These are phyloP conservation scores for Cytospora mali DNA, from an alignment of 2,329 filamentous ascomycete genomes.

Conservation along the genomic window DNA sequence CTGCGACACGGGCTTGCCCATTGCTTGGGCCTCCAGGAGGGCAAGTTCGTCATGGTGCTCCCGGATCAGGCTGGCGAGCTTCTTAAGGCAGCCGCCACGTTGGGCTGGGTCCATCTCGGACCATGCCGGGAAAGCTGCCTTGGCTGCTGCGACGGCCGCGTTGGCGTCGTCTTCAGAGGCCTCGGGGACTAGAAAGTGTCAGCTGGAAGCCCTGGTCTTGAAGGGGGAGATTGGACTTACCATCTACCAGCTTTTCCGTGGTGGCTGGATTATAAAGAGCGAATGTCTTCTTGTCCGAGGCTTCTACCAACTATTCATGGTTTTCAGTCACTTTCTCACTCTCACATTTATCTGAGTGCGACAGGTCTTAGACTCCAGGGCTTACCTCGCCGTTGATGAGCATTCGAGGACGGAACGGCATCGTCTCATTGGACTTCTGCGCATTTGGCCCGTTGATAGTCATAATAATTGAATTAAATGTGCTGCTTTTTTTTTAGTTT, in stretches of 20 bases:
- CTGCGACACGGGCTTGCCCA: constrained; percentile 45
- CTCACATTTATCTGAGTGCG: too few species aligned
- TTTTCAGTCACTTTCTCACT: neutral
- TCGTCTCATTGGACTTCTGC: neutral
- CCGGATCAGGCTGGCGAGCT: constrained; percentile 48
- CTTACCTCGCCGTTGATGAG: constrained; percentile 50
- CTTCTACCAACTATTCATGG: constrained; percentile 45
- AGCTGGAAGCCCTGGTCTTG: neutral
- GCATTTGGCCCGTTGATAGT: neutral
- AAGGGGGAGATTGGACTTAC: constrained; percentile 23
- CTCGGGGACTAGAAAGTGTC: constrained; percentile 41
- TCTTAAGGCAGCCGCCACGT: constrained; percentile 47
- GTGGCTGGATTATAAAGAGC: constrained; percentile 47
- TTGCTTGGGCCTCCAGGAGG: constrained; percentile 47
- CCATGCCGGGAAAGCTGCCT: constrained; percentile 50
- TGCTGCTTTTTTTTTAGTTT: neutral
- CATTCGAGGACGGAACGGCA: constrained; percentile 40
- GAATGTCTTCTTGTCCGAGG: constrained; percentile 49
- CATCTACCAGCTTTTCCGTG: constrained; percentile 42
- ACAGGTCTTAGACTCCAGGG: neutral
- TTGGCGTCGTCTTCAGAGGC: constrained; percentile 48
- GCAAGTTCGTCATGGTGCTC: constrained; percentile 47
- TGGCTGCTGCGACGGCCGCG: constrained; percentile 46
- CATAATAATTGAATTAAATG: neutral
- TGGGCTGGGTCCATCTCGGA: constrained; percentile 42